Percentiles rank a stretch among this genome's conserved stretches.
These are phyloP conservation scores for Agaricus sinodeliciosus DNA, from an alignment of 768 basidiomycete species.

Conservation along the genomic window DNA sequence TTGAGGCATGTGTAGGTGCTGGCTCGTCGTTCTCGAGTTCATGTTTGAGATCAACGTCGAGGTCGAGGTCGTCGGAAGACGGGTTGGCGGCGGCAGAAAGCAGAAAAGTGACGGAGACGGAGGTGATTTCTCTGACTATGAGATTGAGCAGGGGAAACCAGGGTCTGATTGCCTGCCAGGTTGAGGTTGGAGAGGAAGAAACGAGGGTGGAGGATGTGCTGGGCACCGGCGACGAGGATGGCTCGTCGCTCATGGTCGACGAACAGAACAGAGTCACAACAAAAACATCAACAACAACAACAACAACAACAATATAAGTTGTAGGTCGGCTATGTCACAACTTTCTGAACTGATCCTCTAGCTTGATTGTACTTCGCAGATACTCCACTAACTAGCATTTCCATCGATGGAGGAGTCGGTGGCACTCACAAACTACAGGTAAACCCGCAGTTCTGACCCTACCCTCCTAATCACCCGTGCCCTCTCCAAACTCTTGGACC, in stretches of 20 bases:
- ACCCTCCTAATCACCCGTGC: conserved; percentile 22
- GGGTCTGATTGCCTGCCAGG: conserved; percentile 71
- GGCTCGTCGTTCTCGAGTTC: conserved; percentile 9
- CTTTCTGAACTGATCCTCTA: too few species aligned
- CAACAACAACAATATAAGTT: too few species aligned
- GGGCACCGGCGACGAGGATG: conserved; percentile 1
- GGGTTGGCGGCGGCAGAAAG: conserved; percentile 37
- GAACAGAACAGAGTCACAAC: not conserved
- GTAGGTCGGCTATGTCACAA: too few species aligned
- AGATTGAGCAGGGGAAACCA: conserved; percentile 71
- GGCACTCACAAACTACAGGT: not conserved
- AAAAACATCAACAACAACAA: too few species aligned
- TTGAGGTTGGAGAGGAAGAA: conserved; percentile 18
- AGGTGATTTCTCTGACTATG: conserved; percentile 73
- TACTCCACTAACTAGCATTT: too few species aligned
- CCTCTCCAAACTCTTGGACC: conserved; percentile 41
- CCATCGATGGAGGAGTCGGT: not conserved
- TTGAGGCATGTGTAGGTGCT: conserved; percentile 19
- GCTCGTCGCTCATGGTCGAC: conserved; percentile 5
- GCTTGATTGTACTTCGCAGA: too few species aligned
- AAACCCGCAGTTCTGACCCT: not conserved
- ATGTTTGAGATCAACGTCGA: conserved; percentile 2
- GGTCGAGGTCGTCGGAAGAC: conserved; percentile 1
- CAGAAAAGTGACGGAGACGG: conserved; percentile 78
- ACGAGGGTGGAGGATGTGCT: conserved; percentile 6